Evolutionary conservation across 2,329 filamentous ascomycete species (phyloP), one percentile per base, ranked within the genome.

Genomic region (Coleophoma eucalyptorum): DNA sequence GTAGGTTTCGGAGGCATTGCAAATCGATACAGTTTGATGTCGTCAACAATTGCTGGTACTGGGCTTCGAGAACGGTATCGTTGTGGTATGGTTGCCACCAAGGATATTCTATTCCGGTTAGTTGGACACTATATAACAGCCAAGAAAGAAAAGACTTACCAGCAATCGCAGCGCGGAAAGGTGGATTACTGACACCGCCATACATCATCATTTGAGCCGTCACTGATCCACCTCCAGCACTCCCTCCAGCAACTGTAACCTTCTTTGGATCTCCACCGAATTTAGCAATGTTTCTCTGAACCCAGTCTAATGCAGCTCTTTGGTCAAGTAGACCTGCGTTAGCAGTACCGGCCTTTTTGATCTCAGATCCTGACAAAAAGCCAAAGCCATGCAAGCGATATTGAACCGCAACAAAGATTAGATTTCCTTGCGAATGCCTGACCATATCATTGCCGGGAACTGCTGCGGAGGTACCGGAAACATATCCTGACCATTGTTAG

Each of bases 171-270:
- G 35, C 35, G 6, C 35, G 13, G 13, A 38, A 38, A n/a, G 35
- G 35, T 8, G 35, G 35, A 12, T 38, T 38, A 6, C 35, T 38
- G 5, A 38, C 35, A 12, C 35, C 35, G 16, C 35, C 35, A 38
- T 38, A 38, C 13, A 38, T n/a, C 1, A 38, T 38, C 35, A 38
- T n/a, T 18, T 38, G 35, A 4, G 13, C 15, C 12, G 35, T 38
- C 35, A 38, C 35, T 3, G 48, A 50, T 18, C 43, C 43, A 13
- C 43, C 49, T 8, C 49, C 49, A 31, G 33, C 49, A 20, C 43
- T 73, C 51, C 75, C 68, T 18, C 75, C 74, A n/a, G 67, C 57
- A 11, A 67, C 54, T 1, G 63, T 65, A 20, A 65, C 51, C 26
- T 51, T 52, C 2, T 49, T 41, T 8, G 60, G 58, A 47, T 67